phyloP scores from a whole-genome alignment of 108 stramenopile species.

The Nitzschia sp. region DNA sequence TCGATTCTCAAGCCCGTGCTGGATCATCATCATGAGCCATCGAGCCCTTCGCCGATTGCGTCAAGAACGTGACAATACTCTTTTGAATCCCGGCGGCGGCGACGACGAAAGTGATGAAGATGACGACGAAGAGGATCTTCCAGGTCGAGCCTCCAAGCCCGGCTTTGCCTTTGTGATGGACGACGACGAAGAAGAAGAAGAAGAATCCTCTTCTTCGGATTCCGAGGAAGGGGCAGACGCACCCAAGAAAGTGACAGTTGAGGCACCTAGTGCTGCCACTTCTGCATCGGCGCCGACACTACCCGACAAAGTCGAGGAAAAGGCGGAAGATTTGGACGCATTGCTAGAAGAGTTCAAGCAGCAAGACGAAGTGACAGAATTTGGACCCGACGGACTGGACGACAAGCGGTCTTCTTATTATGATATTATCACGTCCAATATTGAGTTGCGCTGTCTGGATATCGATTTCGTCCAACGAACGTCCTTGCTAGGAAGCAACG shows the following conservation, averaged over 20 bases:
- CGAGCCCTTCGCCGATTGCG: slow-evolving; percentile 67
- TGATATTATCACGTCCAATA: slow-evolving; percentile 6
- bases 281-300: slow-evolving; percentile 6
- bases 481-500: slow-evolving; percentile 45
- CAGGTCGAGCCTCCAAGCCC: no score
- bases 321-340: slow-evolving; percentile 54
- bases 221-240: neutral
- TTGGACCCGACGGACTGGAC: neutral
- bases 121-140: slow-evolving; percentile 2
- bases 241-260: slow-evolving; percentile 1
- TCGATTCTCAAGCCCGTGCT: no score
- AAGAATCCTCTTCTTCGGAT: slow-evolving; percentile 27
- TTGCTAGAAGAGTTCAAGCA: slow-evolving; percentile 51
- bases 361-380: slow-evolving; percentile 40
- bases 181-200: slow-evolving; percentile 42
- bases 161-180: slow-evolving; percentile 31
- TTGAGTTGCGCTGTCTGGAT: slow-evolving; percentile 63
- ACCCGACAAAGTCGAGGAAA: slow-evolving; percentile 23
- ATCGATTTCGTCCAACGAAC: slow-evolving; percentile 57
- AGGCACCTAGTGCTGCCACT: neutral
- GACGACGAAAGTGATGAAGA: slow-evolving; percentile 22
- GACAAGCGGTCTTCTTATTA: slow-evolving; percentile 1
- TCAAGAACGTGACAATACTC: slow-evolving; percentile 44
- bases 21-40: slow-evolving; percentile 85
- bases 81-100: slow-evolving; percentile 3